A percentile compares a stretch with the other conserved stretches of the same genome.
Evolutionary conservation across 2,329 filamentous ascomycete genomes (phyloP).

Genomic region (Monilinia fructigena): DNA sequence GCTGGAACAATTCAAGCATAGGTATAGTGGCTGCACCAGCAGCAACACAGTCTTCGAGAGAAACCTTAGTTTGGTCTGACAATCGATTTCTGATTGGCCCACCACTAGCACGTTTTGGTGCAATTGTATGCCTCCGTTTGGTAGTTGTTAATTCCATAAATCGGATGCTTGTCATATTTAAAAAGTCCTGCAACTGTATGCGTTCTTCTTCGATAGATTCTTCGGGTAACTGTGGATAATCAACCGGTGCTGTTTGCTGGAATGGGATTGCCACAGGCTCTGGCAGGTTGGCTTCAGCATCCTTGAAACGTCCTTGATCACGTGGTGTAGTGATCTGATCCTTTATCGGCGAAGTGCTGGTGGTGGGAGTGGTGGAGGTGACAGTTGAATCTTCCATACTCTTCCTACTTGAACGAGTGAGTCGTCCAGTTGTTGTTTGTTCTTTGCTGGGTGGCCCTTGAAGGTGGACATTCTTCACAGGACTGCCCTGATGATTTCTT

Average conservation of each 20-base stretch:
- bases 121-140: constrained; percentile 82
- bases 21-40: constrained; percentile 89
- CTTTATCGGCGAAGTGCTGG: constrained; percentile 51
- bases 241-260: constrained; percentile 46
- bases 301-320: constrained; percentile 54
- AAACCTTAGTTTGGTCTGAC: constrained; percentile 46
- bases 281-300: constrained; percentile 45
- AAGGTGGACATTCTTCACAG: constrained; percentile 71
- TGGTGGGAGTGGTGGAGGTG: constrained; percentile 45
- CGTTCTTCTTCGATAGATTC: constrained; percentile 49
- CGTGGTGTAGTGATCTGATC: constrained; percentile 54
- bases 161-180: constrained; percentile 92
- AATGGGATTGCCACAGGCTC: constrained; percentile 45
- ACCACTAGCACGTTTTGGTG: constrained; percentile 49
- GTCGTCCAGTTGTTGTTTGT: constrained; percentile 62
- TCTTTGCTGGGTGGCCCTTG: constrained; percentile 67
- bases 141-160: constrained; percentile 99
- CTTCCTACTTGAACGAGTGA: constrained; percentile 51
- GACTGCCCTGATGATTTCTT: constrained; percentile 69
- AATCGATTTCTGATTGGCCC: constrained; percentile 35
- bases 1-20: constrained; percentile 91
- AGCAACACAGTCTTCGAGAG: constrained; percentile 76
- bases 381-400: constrained; percentile 46
- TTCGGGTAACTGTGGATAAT: constrained; percentile 48
- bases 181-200: constrained; percentile 86